Evolutionary conservation across 2,329 filamentous ascomycete genomes (phyloP).

Genomic region (Monosporascus sp.): DNA sequence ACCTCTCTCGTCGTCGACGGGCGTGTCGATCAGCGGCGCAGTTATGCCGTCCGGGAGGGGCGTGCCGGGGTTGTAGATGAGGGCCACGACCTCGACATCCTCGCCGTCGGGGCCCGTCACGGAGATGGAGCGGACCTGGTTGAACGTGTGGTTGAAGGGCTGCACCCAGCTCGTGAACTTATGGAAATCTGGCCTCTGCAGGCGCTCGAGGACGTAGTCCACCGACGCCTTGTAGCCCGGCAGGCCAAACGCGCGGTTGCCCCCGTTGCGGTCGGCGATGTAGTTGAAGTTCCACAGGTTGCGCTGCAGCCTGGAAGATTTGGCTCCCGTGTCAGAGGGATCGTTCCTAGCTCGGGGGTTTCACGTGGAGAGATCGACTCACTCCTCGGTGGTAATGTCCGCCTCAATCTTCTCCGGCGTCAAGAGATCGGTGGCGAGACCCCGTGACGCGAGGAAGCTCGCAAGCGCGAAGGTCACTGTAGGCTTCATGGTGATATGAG

Average conservation of each 20-base stretch:
- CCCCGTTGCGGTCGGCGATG: slow-evolving; percentile 51
- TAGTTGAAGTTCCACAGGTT: slow-evolving; percentile 50
- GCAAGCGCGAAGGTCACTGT: slow-evolving; percentile 1
- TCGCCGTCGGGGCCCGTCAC: slow-evolving; percentile 42
- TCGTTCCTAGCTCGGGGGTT: neutral
- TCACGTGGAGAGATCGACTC: slow-evolving; percentile 6
- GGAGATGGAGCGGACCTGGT: slow-evolving; percentile 36
- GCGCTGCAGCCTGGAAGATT: slow-evolving; percentile 39
- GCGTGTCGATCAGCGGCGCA: slow-evolving; percentile 31
- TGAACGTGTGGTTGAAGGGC: slow-evolving; percentile 42
- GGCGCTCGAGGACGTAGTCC: slow-evolving; percentile 50
- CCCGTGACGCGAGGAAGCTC: slow-evolving; percentile 11
- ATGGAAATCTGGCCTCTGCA: slow-evolving; percentile 32
- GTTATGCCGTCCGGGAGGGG: slow-evolving; percentile 30
- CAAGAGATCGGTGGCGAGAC: slow-evolving; percentile 27
- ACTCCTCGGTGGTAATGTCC: slow-evolving; percentile 35
- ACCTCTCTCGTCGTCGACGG: slow-evolving; percentile 31
- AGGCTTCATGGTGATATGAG: slow-evolving; percentile 2
- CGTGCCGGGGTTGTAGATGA: slow-evolving; percentile 44
- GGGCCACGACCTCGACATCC: slow-evolving; percentile 36
- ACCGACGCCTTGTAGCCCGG: slow-evolving; percentile 55
- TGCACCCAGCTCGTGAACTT: slow-evolving; percentile 42
- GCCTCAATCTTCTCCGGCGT: slow-evolving; percentile 35
- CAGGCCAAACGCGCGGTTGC: slow-evolving; percentile 56
- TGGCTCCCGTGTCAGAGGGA: neutral